phyloP scores from a whole-genome alignment of 75 land plant genomes.

The Pseudotsuga menziesii region DNA sequence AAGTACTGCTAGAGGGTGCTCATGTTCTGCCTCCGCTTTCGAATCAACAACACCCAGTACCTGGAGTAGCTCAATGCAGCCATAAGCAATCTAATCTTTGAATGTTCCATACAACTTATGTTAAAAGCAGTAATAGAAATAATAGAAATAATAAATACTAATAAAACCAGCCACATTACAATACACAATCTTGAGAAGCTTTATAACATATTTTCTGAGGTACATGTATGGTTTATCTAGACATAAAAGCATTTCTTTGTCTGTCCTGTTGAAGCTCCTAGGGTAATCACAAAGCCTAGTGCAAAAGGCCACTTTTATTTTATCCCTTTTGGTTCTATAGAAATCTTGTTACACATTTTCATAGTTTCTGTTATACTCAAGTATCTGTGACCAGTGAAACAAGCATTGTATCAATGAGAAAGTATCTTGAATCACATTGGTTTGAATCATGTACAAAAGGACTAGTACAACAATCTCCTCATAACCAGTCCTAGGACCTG shows the following conservation, averaged over 20 bases:
- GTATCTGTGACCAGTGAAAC: too few species aligned
- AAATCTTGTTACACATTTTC: too few species aligned
- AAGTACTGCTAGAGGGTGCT: constrained; percentile 72
- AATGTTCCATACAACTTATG: not conserved
- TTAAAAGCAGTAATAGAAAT: not conserved
- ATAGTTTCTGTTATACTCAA: too few species aligned
- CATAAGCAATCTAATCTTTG: not conserved
- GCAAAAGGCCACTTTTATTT: too few species aligned
- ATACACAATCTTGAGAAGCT: not conserved
- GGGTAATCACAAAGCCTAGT: not conserved
- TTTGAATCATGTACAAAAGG: too few species aligned
- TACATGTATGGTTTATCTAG: not conserved
- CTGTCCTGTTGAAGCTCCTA: not conserved
- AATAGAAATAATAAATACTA: not conserved
- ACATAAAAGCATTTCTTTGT: not conserved
- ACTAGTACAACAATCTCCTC: too few species aligned
- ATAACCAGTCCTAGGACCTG: too few species aligned
- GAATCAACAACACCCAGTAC: constrained; percentile 53
- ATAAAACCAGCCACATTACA: not conserved
- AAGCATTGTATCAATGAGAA: too few species aligned
- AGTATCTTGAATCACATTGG: too few species aligned
- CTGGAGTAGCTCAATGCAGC: constrained; percentile 28
- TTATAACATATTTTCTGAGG: not conserved
- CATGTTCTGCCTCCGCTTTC: constrained; percentile 39
- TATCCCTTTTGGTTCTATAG: too few species aligned